Evolutionary conservation across 2,329 filamentous ascomycete genomes (phyloP).

Genomic region (Chaetomium globosum): DNA sequence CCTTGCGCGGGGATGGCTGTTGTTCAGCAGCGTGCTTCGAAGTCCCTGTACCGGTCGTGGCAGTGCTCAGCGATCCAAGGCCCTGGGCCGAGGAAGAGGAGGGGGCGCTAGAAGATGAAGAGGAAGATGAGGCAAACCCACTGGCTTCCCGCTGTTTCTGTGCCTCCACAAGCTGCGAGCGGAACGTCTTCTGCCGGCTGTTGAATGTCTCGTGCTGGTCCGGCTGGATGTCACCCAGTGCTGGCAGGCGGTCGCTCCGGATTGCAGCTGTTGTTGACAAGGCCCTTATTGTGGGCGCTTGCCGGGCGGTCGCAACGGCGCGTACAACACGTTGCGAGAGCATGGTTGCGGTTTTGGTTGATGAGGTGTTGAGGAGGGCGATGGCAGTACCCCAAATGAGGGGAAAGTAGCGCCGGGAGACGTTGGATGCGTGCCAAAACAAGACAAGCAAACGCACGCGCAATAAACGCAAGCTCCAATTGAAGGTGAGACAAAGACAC

Average conservation of each 20-base stretch:
- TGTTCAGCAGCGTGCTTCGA: conserved; percentile 60
- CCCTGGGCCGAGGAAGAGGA: conserved; percentile 48
- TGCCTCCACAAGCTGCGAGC: conserved; percentile 75
- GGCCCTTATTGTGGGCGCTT: conserved; percentile 48
- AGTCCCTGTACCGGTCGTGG: conserved; percentile 54
- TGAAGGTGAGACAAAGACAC: conserved; percentile 10
- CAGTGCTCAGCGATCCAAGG: conserved; percentile 62
- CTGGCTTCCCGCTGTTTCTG: conserved; percentile 85
- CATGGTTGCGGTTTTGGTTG: conserved; percentile 43
- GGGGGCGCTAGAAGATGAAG: conserved; percentile 40
- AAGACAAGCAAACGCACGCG: conserved; percentile 10
- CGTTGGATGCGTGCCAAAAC: background rate
- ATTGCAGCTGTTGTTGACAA: conserved; percentile 58
- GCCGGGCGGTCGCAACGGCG: conserved; percentile 41
- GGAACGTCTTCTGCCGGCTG: conserved; percentile 80
- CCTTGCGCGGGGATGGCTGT: conserved; percentile 62
- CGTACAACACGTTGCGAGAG: conserved; percentile 56
- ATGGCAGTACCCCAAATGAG: conserved; percentile 18
- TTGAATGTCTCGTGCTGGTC: conserved; percentile 76
- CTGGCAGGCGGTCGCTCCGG: conserved; percentile 61
- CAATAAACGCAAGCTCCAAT: conserved; percentile 8
- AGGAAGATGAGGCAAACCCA: conserved; percentile 54
- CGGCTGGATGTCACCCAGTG: conserved; percentile 79
- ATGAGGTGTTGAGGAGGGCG: conserved; percentile 20
- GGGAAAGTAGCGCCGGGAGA: conserved; percentile 7